phyloP scores from a whole-genome alignment of 805 yeast species.

The Wickerhamiella lipophila region DNA sequence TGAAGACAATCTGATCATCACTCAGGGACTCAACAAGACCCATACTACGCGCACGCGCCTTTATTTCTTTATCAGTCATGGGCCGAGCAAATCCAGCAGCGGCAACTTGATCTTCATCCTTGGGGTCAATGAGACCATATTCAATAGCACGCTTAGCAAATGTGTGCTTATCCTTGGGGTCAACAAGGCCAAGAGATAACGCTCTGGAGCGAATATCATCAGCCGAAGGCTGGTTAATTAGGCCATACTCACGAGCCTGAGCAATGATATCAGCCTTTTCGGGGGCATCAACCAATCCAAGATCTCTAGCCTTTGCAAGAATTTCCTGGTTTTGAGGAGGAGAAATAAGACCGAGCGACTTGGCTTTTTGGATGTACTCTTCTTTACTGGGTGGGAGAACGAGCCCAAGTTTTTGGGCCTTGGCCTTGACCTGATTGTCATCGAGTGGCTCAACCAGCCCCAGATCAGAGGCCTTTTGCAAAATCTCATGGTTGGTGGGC shows the following conservation, averaged over 20 bases:
- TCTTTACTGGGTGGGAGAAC: conserved; percentile 8
- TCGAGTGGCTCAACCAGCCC: background rate
- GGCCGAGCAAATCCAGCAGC: conserved; percentile 14
- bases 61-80: conserved; percentile 6
- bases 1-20: conserved; percentile 9
- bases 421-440: conserved; percentile 8
- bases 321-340: background rate
- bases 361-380: conserved; percentile 12
- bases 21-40: conserved; percentile 15
- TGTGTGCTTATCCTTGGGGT: conserved; percentile 10
- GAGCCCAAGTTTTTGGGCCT: conserved; percentile 18
- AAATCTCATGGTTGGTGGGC: conserved; percentile 36
- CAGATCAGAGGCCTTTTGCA: conserved; percentile 2
- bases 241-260: conserved; percentile 4
- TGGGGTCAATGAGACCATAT: conserved; percentile 21
- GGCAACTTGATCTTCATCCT: background rate
- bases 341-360: background rate
- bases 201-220: conserved; percentile 13
- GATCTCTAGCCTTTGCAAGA: background rate
- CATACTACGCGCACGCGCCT: conserved; percentile 20
- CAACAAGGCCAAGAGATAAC: conserved; percentile 17
- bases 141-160: conserved; percentile 16
- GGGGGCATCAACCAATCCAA: background rate
- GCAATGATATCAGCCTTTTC: background rate
- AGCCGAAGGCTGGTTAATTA: conserved; percentile 10